Evolutionary conservation across 2,329 filamentous ascomycete genomes (phyloP), one percentile per base, ranked within the genome.

Genomic region (Phialophora verrucosa): DNA sequence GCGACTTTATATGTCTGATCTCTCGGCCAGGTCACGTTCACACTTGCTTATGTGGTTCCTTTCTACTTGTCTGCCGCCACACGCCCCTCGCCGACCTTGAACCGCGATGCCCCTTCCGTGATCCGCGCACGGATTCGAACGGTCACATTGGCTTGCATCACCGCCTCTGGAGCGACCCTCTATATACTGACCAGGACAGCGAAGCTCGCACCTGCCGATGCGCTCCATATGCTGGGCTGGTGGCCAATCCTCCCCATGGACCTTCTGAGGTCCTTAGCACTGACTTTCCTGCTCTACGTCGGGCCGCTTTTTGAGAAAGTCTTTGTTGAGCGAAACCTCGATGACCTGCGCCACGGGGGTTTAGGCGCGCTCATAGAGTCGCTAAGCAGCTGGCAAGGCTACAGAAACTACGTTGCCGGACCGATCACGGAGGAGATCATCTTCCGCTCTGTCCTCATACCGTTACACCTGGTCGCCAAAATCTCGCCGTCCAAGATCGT

Each of bases 391-490:
- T 95, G 90, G 90, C 90, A 90, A 62, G 88, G 87, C 42, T 97
- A 91, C 87, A 88, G 95, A 71, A 98, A 97, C 76, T 88, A 90
- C 75, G 85, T 98, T 68, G 91, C 91, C 49, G 93, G 92, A 42
- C 93, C 95, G 0, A 81, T 95, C 62, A 97, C 93, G 11, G 95
- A 99, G 81, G 95, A 99, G 79, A 82, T 96, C 67, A 90, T 97
- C 73, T 99, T 97, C 83, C 91, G 95, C 75, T 92, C 92, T 3
- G 88, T 93, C 71, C 89, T 93, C 60, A 85, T 97, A 47, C 91
- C 94, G 1, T 84, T 97, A 11, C 89, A 97, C 75, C 81, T 97
- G 32, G 82, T 93, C 58, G 88, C 92, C 23, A 85, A 84, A 53
- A 81, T 87, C 59, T 83, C 84, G 51, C 77, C 81, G 0, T 75